A percentile compares a stretch with the other conserved stretches of the same genome.
phyloP scores from a whole-genome alignment of 2,329 filamentous ascomycete species.

The Fusarium camptoceras region DNA sequence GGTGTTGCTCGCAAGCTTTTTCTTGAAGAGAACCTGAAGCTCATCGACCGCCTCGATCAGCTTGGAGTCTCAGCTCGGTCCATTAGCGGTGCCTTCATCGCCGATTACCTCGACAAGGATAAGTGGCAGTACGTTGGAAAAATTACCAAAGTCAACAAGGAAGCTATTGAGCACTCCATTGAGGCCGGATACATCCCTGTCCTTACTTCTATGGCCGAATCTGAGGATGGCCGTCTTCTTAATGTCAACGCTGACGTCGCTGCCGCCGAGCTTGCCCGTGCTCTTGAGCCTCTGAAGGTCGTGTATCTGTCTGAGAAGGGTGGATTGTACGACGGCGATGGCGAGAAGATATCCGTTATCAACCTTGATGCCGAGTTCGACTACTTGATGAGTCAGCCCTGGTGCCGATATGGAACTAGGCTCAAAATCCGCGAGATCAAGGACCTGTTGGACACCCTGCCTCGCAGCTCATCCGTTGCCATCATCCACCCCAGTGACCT shows the following conservation, averaged over 20 bases:
- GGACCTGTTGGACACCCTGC: slow-evolving; percentile 88
- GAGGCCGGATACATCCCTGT: slow-evolving; percentile 92
- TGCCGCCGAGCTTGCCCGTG: slow-evolving; percentile 89
- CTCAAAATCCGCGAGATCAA: slow-evolving; percentile 99
- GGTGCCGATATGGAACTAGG: slow-evolving; percentile 94
- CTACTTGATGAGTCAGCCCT: slow-evolving; percentile 89
- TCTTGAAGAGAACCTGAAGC: slow-evolving; percentile 82
- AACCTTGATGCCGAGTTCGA: slow-evolving; percentile 98
- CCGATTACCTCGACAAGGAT: slow-evolving; percentile 95
- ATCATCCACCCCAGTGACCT: slow-evolving; percentile 97
- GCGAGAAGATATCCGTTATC: slow-evolving; percentile 95
- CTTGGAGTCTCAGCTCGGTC: slow-evolving; percentile 90
- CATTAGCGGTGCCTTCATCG: slow-evolving; percentile 90
- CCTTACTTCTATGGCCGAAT: slow-evolving; percentile 96
- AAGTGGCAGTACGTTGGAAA: slow-evolving; percentile 97
- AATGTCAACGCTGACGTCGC: slow-evolving; percentile 99
- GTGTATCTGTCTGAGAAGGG: slow-evolving; percentile 99
- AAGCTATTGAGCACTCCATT: slow-evolving; percentile 90
- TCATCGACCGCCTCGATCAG: slow-evolving; percentile 89
- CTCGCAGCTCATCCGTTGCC: slow-evolving; percentile 91
- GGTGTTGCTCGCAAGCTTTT: slow-evolving; percentile 92
- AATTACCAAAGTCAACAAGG: slow-evolving; percentile 91
- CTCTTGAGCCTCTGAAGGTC: slow-evolving; percentile 93
- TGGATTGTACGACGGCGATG: slow-evolving; percentile 91
- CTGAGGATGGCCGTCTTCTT: slow-evolving; percentile 87